These are phyloP conservation scores for Botrytis fragariae DNA, from an alignment of 2,329 filamentous ascomycete genomes.

Conservation along the genomic window DNA sequence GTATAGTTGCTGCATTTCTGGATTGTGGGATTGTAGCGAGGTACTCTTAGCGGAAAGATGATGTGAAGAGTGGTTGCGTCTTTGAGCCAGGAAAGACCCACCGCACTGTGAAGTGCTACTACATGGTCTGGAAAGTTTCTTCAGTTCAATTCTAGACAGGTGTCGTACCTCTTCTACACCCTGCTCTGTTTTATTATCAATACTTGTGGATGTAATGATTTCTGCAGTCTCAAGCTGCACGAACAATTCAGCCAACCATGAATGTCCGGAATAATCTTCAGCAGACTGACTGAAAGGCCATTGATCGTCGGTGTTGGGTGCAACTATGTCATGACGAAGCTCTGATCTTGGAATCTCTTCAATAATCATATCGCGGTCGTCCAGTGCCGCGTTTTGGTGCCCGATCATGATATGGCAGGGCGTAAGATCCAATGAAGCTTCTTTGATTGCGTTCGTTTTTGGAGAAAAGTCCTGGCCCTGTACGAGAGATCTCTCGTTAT, in stretches of 20 bases:
- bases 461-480: no score
- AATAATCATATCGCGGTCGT: no score
- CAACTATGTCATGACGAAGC: no score
- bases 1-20: not conserved
- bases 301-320: not conserved
- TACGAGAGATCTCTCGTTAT: no score
- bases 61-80: rapidly evolving
- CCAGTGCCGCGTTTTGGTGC: not conserved
- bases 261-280: not conserved
- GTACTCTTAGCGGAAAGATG: not conserved
- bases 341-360: not conserved
- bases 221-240: not conserved
- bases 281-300: not conserved
- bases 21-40: not conserved
- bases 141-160: not conserved
- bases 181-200: not conserved
- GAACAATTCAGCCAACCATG: not conserved
- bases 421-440: not conserved
- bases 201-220: not conserved
- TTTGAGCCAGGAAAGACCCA: not conserved
- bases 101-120: not conserved
- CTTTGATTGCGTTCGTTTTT: not conserved
- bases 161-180: not conserved
- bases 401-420: not conserved
- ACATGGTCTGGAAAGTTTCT: not conserved